Percentiles rank a stretch among this genome's conserved stretches.
These are phyloP conservation scores for Starmera pachycereana DNA, from an alignment of 805 yeast genomes.

Conservation along the genomic window DNA sequence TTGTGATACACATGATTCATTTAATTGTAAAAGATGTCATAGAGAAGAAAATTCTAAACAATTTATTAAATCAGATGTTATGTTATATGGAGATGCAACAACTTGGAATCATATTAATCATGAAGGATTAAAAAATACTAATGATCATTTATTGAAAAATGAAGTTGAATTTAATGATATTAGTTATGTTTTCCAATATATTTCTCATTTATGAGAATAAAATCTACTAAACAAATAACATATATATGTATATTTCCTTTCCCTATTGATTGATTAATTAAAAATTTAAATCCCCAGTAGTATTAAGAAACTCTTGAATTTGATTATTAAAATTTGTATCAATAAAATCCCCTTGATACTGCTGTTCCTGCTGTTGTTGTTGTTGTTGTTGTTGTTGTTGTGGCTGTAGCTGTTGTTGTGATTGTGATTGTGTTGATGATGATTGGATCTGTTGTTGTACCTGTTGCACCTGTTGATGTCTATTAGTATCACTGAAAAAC, in stretches of 20 bases:
- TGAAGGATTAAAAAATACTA: conserved; percentile 48
- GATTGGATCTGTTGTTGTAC: background rate
- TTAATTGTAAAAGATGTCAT: conserved; percentile 72
- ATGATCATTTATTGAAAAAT: conserved; percentile 68
- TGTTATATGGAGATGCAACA: conserved; percentile 96
- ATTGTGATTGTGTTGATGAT: background rate
- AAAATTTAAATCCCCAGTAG: too few relatives aligned
- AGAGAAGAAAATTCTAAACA: conserved; percentile 41
- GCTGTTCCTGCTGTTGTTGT: background rate
- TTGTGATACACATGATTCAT: conserved; percentile 91
- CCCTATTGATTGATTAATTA: too few relatives aligned
- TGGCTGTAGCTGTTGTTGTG: background rate
- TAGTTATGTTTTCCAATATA: conserved; percentile 84
- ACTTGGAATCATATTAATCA: conserved; percentile 90
- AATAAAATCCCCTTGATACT: too few relatives aligned
- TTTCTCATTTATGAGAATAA: conserved; percentile 47
- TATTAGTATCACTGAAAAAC: background rate
- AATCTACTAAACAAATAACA: too few relatives aligned
- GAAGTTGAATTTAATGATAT: conserved; percentile 63
- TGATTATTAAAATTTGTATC: too few relatives aligned
- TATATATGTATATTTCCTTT: too few relatives aligned
- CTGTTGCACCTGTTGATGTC: background rate
- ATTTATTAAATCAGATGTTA: conserved; percentile 56
- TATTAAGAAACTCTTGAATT: too few relatives aligned
- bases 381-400: background rate